Conservation (phyloP, 176 grass and related monocot species). For the Eleusine indica region DNA sequence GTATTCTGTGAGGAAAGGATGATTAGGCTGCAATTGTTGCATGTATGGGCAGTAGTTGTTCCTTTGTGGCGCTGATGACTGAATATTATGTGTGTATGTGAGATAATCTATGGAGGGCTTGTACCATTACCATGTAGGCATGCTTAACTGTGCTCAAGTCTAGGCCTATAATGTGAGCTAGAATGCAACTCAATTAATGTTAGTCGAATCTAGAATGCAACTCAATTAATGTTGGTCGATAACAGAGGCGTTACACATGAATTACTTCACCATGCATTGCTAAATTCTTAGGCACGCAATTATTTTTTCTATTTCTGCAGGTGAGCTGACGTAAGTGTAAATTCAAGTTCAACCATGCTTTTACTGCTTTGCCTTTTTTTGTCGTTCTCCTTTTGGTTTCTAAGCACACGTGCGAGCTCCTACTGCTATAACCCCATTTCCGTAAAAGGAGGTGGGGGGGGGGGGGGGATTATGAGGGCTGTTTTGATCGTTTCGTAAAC, state of each 20-base stretch:
- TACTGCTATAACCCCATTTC: background rate
- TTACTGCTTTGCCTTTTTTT: background rate
- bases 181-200: background rate
- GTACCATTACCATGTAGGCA: background rate
- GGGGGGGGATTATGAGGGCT: background rate
- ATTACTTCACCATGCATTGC: constrained; percentile 14
- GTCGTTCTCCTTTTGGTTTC: background rate
- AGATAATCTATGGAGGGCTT: constrained; percentile 2
- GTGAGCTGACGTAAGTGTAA: background rate
- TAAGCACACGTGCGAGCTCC: background rate
- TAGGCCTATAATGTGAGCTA: background rate
- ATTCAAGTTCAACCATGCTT: constrained; percentile 1
- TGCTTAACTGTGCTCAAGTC: background rate
- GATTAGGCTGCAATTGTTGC: background rate
- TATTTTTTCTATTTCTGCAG: background rate
- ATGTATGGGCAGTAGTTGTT: constrained; percentile 10
- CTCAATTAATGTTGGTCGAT: background rate
- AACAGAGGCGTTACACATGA: background rate
- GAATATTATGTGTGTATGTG: constrained; percentile 19
- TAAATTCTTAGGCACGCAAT: background rate
- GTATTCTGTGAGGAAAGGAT: constrained; percentile 6
- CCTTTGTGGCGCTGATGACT: constrained; percentile 8
- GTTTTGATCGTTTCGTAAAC: background rate
- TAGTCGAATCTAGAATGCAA: background rate
- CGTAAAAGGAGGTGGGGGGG: background rate